Evolutionary conservation across 768 basidiomycete species (phyloP).

Genomic region (Psilocybe subaeruginosa): DNA sequence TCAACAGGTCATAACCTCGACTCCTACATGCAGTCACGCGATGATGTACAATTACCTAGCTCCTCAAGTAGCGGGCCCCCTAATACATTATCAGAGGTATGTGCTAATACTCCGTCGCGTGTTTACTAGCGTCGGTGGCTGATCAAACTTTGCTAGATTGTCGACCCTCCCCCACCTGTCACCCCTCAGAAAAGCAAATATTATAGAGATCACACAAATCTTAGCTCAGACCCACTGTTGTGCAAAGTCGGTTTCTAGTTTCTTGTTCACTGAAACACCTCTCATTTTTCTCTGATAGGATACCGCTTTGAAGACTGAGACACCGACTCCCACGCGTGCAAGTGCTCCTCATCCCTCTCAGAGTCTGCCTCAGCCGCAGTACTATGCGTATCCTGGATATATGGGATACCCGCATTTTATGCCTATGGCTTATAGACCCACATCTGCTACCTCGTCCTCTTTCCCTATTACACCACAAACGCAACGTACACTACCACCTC

Average conservation of each 20-base stretch:
- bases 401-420: constrained; percentile 41
- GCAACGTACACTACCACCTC: constrained; percentile 40
- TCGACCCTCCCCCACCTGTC: constrained; percentile 38
- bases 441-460: constrained; percentile 33
- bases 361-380: constrained; percentile 31
- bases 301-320: constrained; percentile 41
- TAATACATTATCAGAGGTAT: constrained; percentile 40
- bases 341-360: constrained; percentile 28
- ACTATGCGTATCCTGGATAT: constrained; percentile 43
- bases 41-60: constrained; percentile 42
- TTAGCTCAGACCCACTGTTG: constrained; percentile 29
- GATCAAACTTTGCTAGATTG: constrained; percentile 16
- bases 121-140: constrained; percentile 14
- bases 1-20: constrained; percentile 49
- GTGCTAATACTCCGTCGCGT: constrained; percentile 31
- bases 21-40: constrained; percentile 59
- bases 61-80: constrained; percentile 33
- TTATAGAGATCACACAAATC: constrained; percentile 57
- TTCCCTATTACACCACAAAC: constrained; percentile 54
- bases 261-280: constrained; percentile 17
- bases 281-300: constrained; percentile 26
- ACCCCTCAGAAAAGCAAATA: constrained; percentile 67
- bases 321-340: constrained; percentile 46
- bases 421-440: constrained; percentile 33
- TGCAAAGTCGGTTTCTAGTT: constrained; percentile 29